Evolutionary conservation across 441 rosid species (phyloP).

Genomic region (Capsella rubella): DNA sequence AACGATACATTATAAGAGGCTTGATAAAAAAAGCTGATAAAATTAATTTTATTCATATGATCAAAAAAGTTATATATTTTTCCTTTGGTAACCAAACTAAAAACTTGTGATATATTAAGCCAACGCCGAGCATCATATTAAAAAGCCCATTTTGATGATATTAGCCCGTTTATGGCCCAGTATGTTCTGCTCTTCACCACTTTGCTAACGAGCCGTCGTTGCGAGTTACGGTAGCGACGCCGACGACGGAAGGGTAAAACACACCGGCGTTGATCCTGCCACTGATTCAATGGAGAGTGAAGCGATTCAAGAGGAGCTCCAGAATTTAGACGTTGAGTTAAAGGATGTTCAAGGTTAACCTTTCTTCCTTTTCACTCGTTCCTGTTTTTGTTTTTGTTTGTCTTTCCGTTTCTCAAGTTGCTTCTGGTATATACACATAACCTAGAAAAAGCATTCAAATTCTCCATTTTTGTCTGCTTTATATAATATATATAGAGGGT

Average conservation of each 20-base stretch:
- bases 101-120: neutral
- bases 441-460: neutral
- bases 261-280: conserved; percentile 34
- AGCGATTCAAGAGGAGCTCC: conserved; percentile 61
- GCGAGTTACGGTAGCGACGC: conserved; percentile 14
- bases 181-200: conserved; percentile 20
- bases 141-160: conserved; percentile 10
- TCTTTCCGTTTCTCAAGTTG: conserved; percentile 16
- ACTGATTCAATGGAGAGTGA: conserved; percentile 52
- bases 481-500: neutral
- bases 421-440: conserved; percentile 1
- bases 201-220: conserved; percentile 8
- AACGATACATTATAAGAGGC: too few relatives aligned
- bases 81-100: too few relatives aligned
- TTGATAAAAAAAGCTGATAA: too few relatives aligned
- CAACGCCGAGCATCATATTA: neutral
- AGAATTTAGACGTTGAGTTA: conserved; percentile 55
- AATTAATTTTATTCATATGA: too few relatives aligned
- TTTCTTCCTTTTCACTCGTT: neutral
- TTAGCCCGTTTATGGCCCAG: conserved; percentile 5
- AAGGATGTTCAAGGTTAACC: conserved; percentile 65
- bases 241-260: conserved; percentile 22
- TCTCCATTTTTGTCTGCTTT: conserved; percentile 1
- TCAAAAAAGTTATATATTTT: too few relatives aligned
- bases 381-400: conserved; percentile 2